Evolutionary conservation across 768 basidiomycete species (phyloP).

Genomic region (Leccinum subgranulosum): DNA sequence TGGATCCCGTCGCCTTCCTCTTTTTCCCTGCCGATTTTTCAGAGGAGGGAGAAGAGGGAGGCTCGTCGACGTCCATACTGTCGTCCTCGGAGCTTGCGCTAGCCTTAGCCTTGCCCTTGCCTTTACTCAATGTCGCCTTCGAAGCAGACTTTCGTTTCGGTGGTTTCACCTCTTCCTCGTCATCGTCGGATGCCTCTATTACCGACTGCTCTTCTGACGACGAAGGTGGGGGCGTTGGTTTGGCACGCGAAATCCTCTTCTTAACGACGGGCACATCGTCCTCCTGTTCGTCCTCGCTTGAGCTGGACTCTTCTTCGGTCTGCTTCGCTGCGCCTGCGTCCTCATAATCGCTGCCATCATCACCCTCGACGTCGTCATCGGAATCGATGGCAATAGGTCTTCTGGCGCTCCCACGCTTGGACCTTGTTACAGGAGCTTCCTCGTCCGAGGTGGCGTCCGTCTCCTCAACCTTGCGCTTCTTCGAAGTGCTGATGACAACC

Average conservation of each 20-base stretch:
- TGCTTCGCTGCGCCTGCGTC: slow-evolving; percentile 38
- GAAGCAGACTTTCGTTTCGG: slow-evolving; percentile 28
- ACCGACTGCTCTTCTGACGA: slow-evolving; percentile 31
- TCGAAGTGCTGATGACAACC: slow-evolving; percentile 49
- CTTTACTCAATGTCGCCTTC: slow-evolving; percentile 21
- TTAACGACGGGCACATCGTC: slow-evolving; percentile 20
- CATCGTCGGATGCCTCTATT: slow-evolving; percentile 24
- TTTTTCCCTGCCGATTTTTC: slow-evolving; percentile 42
- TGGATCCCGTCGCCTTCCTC: slow-evolving; percentile 36
- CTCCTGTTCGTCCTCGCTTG: slow-evolving; percentile 21
- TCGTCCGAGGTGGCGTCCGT: slow-evolving; percentile 22
- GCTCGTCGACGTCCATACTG: slow-evolving; percentile 60
- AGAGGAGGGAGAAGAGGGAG: slow-evolving; percentile 32
- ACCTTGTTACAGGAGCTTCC: slow-evolving; percentile 38
- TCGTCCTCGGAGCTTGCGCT: slow-evolving; percentile 35
- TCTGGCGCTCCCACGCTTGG: slow-evolving; percentile 36
- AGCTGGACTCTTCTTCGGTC: slow-evolving; percentile 25
- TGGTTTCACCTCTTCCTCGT: slow-evolving; percentile 28
- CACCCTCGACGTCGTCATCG: slow-evolving; percentile 46
- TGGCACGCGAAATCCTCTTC: slow-evolving; percentile 21
- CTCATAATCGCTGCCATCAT: slow-evolving; percentile 30
- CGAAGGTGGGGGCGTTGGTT: slow-evolving; percentile 28
- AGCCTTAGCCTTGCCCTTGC: slow-evolving; percentile 25
- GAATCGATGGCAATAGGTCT: slow-evolving; percentile 45
- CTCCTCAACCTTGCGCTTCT: slow-evolving; percentile 16